Conservation (phyloP, 345 rosid genomes). For the Schrenkiella parvula region DNA sequence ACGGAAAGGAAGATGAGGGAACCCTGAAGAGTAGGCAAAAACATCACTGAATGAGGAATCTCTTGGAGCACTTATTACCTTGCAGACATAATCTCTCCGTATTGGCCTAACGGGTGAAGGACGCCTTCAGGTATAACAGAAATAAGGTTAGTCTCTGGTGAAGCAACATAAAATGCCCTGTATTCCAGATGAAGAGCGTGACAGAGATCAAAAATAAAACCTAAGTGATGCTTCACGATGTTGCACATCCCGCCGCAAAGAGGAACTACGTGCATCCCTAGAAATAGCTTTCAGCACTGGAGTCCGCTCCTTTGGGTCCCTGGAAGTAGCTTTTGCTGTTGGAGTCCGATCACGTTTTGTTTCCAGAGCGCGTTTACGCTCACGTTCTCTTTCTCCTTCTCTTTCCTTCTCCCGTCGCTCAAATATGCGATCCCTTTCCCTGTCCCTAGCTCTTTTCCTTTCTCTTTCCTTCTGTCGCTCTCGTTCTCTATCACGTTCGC, state of each 20-base stretch:
- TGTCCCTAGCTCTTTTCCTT: constrained; percentile 45
- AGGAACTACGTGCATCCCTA: constrained; percentile 71
- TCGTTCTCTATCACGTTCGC: constrained; percentile 49
- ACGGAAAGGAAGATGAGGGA: constrained; percentile 24
- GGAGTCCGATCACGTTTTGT: constrained; percentile 48
- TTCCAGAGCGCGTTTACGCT: constrained; percentile 65
- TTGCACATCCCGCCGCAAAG: constrained; percentile 70
- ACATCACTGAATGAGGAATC: constrained; percentile 47
- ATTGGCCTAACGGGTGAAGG: constrained; percentile 85
- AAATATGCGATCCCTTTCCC: constrained; percentile 56
- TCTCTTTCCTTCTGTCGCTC: constrained; percentile 40
- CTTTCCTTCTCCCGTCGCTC: constrained; percentile 79
- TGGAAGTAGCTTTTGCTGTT: constrained; percentile 26
- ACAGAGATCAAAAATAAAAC: constrained; percentile 79
- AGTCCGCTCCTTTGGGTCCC: constrained; percentile 44
- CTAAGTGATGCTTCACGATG: constrained; percentile 80
- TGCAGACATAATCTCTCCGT: constrained; percentile 97
- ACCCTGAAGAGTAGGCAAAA: constrained; percentile 35
- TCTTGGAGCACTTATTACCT: constrained; percentile 71
- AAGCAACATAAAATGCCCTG: constrained; percentile 51
- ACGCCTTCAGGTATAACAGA: constrained; percentile 98
- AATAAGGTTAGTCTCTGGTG: constrained; percentile 67
- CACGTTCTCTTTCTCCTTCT: constrained; percentile 67
- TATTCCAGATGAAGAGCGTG: constrained; percentile 63
- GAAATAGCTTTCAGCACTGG: constrained; percentile 51